Evolutionary conservation across 176 grass and related monocot species (phyloP).

Genomic region (Pontederia crassipes): DNA sequence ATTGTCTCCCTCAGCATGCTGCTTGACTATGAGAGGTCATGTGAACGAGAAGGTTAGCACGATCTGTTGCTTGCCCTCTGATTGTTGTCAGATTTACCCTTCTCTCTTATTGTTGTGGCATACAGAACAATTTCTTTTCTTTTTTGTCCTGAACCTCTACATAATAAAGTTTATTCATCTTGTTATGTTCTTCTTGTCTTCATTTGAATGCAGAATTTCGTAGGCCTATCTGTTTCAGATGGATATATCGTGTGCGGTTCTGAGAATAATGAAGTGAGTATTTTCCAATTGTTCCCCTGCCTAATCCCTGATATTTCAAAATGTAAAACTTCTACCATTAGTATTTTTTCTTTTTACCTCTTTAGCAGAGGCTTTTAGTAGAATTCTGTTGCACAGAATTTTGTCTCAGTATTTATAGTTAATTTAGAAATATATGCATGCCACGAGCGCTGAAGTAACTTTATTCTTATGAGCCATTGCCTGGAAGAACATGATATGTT

Average conservation of each 20-base stretch:
- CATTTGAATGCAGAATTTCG: slow-evolving; percentile 80
- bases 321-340: too few relatives aligned
- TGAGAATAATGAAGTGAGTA: slow-evolving; percentile 87
- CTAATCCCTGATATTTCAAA: too few relatives aligned
- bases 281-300: not conserved
- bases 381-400: too few relatives aligned
- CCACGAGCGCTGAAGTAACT: too few relatives aligned
- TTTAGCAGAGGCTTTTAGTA: too few relatives aligned
- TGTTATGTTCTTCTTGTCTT: not conserved
- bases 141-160: not conserved
- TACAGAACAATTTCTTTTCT: not conserved
- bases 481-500: too few relatives aligned
- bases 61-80: not conserved
- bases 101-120: not conserved
- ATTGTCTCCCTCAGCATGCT: slow-evolving; percentile 59
- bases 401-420: too few relatives aligned
- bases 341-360: too few relatives aligned
- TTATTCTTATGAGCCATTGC: too few relatives aligned
- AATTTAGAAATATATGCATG: too few relatives aligned
- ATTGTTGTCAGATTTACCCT: not conserved
- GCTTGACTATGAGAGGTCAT: slow-evolving; percentile 66
- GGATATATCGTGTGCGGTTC: slow-evolving; percentile 94
- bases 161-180: not conserved
- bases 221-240: slow-evolving; percentile 80
- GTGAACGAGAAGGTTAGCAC: slow-evolving; percentile 78